Evolutionary conservation across 768 basidiomycete genomes (phyloP), one percentile per base, ranked within the genome.

Genomic region (Hericium coralloides): DNA sequence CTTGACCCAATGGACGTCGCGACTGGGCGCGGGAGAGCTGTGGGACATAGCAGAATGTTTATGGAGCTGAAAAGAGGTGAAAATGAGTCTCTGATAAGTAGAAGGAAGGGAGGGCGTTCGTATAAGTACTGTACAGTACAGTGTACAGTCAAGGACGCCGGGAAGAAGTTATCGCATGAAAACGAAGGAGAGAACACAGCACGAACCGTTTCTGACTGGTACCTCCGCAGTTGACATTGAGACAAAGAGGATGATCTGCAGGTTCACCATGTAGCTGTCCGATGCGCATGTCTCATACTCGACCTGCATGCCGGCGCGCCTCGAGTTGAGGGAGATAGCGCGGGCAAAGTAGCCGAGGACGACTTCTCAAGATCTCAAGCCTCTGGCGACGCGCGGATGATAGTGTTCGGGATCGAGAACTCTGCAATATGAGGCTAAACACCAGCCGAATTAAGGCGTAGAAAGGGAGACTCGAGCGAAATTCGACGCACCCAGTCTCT

Each of bases 281-380:
- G 84, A 84, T 1, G 94, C 83, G 12, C 98, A 94, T 0, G 90
- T 92, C 10, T 81, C 79, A 0, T 84, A 81, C 57, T 98, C 91
- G 36, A 97, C 90, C 74, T 92, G 89, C 82, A 92, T 89, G n/a
- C 95, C 97, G 3, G 90, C 83, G 52, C 97, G 83, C 68, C 83
- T 94, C 31, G 77, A 74, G 66, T 99, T 99, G 60, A 94, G 69
- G 17, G 78, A 76, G 37, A 94, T 71, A 4, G 85, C 83, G 3
- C 80, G 76, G 10, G 89, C 81, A 63, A 98, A 92, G 69, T 89
- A 95, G 56, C 82, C 76, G 43, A 99, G 70, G 7, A 94, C 87
- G 3, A 82, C 85, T 70, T 97, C 94, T 55, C 92, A n/a, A n/a
- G n/a, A n/a, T n/a, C n/a, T n/a, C n/a, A 78, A 0, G 89, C 76